Conservation (phyloP, 2,329 filamentous ascomycete genomes). For the Talaromyces marneffei region DNA sequence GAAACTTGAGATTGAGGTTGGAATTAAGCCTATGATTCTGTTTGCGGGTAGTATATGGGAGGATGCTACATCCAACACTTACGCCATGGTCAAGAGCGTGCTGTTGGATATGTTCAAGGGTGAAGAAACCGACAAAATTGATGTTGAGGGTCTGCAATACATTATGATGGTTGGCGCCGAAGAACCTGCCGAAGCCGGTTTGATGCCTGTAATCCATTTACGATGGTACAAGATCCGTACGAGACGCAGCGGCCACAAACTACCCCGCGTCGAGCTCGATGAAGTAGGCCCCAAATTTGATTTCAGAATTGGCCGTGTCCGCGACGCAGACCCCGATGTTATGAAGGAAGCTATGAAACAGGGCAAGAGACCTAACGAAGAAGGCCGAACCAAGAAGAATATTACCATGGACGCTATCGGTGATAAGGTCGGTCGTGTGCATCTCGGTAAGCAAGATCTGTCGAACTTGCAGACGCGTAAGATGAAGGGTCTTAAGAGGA, state of each 20-base stretch:
- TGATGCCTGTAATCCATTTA: constrained; percentile 51
- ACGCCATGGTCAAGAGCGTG: constrained; percentile 79
- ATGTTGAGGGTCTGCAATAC: constrained; percentile 93
- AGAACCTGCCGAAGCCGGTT: constrained; percentile 45
- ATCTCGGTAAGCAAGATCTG: constrained; percentile 85
- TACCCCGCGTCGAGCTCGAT: constrained; percentile 87
- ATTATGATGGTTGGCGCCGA: constrained; percentile 75
- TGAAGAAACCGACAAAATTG: constrained; percentile 71
- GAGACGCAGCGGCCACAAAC: constrained; percentile 75
- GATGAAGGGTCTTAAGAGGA: constrained; percentile 97
- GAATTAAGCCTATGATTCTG: constrained; percentile 81
- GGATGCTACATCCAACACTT: constrained; percentile 69
- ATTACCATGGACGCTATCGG: constrained; percentile 84
- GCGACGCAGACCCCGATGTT: constrained; percentile 69
- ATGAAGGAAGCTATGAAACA: constrained; percentile 89
- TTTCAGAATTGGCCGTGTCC: constrained; percentile 74
- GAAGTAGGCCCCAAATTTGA: constrained; percentile 94
- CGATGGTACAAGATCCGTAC: constrained; percentile 83
- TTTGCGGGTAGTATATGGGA: constrained; percentile 88
- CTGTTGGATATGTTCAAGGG: constrained; percentile 89
- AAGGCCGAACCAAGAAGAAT: constrained; percentile 82
- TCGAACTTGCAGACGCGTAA: constrained; percentile 85
- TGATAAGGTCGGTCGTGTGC: constrained; percentile 92
- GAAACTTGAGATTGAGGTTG: constrained; percentile 63
- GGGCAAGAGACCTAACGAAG: constrained; percentile 56